Evolutionary conservation across 371 early-diverging fungal genomes (phyloP), one percentile per base, ranked within the genome.

Genomic region (Batrachochytrium dendrobatidis): DNA sequence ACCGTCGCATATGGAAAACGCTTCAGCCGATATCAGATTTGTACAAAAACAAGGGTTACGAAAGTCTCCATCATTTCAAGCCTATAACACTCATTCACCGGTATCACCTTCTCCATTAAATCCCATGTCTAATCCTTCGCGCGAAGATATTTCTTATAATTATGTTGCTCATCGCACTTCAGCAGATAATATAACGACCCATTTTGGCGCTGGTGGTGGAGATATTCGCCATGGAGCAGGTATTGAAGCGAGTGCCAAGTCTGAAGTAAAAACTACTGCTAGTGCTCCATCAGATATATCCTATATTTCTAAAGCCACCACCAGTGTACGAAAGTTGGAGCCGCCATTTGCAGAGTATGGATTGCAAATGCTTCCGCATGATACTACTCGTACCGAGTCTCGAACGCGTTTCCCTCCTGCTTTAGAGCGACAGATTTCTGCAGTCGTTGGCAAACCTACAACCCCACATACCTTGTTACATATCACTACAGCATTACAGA

Each of bases 331-430:
- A 20, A 39, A 48, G 57, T 30, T 58, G 6, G 70, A 69, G 43
- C 67, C 73, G 48, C 73, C 73, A 18, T 73, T 73, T 56, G 58
- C 67, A 4, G 68, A 63, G 4, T 73, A 73, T 32, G 67, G 60
- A 22, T 5, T 31, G 15, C 25, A 3, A 7, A 20, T 15, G 39
- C 39, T 20, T 20, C 39, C 15, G 15, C 39, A 15, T 39, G 20
- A 15, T 15, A 15, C 39, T 39, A 15, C 39, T 20, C 20, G 15
- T 15, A 15, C 39, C 39, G 39, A 39, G 39, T 39, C 39, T 39
- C 39, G 39, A 20, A 15, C 39, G 39, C 15, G 15, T 20, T 20
- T 39, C 15, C 20, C 39, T 15, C 15, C 15, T 20, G 20, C 39
- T 39, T 20, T 20, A 15, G 15, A 15, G 15, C 15, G 20, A 39